Evolutionary conservation across 257 asterid species (phyloP).

Genomic region (Solanum chiquidenum): DNA sequence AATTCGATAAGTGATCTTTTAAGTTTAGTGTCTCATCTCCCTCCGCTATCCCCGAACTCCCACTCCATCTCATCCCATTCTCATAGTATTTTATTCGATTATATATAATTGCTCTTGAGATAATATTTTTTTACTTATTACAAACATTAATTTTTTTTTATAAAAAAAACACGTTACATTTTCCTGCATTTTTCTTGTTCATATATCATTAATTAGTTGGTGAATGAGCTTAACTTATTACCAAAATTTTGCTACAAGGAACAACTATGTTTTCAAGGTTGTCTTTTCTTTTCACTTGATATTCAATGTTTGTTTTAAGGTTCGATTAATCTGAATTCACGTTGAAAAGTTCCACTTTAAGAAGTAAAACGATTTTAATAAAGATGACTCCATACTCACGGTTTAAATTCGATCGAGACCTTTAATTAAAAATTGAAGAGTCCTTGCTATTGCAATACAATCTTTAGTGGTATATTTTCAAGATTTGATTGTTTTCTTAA

Average conservation of each 20-base stretch:
- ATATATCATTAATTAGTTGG: background rate
- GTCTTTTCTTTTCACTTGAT: background rate
- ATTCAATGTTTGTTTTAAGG: background rate
- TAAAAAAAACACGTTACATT: background rate
- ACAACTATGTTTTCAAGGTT: background rate
- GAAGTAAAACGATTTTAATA: accelerated
- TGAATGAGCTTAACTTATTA: background rate
- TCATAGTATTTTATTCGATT: background rate
- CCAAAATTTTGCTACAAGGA: background rate
- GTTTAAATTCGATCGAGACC: background rate
- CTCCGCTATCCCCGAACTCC: background rate
- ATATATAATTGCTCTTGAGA: background rate
- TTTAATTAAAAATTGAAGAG: background rate
- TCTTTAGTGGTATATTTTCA: background rate
- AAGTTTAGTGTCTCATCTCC: background rate
- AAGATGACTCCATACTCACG: background rate
- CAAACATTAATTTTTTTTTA: background rate
- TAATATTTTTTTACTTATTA: background rate
- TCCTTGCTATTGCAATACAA: background rate
- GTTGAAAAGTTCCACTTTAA: accelerated
- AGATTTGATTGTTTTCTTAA: background rate
- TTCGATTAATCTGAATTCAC: accelerated
- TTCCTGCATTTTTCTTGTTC: no score
- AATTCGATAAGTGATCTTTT: background rate
- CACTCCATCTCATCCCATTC: background rate